phyloP scores from a whole-genome alignment of 2,329 filamentous ascomycete species.

The Cercospora sp. region DNA sequence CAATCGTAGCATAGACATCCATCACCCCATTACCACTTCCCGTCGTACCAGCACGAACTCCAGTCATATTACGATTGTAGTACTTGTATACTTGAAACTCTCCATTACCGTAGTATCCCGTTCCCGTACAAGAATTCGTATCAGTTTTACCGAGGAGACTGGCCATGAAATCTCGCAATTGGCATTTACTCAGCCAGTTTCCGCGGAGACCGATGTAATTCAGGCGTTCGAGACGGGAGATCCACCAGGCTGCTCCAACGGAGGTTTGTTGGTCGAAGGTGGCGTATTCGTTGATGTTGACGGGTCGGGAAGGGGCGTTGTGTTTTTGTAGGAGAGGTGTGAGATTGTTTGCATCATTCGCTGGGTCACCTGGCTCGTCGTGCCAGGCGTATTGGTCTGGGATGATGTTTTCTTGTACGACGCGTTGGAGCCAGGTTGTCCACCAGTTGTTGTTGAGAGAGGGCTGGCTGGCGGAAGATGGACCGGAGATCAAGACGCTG shows the following conservation, averaged over 20 bases:
- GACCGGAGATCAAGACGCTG: constrained; percentile 41
- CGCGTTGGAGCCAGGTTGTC: constrained; percentile 41
- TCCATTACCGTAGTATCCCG: constrained; percentile 43
- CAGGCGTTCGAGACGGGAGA: constrained; percentile 50
- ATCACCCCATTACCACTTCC: constrained; percentile 40
- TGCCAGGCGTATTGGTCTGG: constrained; percentile 52
- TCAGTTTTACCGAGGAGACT: constrained; percentile 42
- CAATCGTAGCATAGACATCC: constrained; percentile 45
- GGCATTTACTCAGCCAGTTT: constrained; percentile 47
- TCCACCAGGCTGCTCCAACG: constrained; percentile 47
- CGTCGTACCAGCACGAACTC: constrained; percentile 42
- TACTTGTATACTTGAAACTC: constrained; percentile 53
- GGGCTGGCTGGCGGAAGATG: constrained; percentile 42
- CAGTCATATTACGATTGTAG: constrained; percentile 49
- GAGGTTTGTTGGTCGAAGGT: constrained; percentile 45
- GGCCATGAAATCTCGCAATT: constrained; percentile 50
- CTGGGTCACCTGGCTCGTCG: constrained; percentile 35
- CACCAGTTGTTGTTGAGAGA: constrained; percentile 44
- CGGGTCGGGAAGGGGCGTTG: constrained; percentile 22
- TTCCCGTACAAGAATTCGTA: constrained; percentile 26
- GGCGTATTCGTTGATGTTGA: constrained; percentile 55
- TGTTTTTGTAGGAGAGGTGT: constrained; percentile 11
- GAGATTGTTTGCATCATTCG: constrained; percentile 1
- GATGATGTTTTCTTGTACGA: constrained; percentile 42
- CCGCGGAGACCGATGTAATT: constrained; percentile 47